Evolutionary conservation across 768 basidiomycete genomes (phyloP).

Genomic region (Rhodotorula sphaerocarpa): DNA sequence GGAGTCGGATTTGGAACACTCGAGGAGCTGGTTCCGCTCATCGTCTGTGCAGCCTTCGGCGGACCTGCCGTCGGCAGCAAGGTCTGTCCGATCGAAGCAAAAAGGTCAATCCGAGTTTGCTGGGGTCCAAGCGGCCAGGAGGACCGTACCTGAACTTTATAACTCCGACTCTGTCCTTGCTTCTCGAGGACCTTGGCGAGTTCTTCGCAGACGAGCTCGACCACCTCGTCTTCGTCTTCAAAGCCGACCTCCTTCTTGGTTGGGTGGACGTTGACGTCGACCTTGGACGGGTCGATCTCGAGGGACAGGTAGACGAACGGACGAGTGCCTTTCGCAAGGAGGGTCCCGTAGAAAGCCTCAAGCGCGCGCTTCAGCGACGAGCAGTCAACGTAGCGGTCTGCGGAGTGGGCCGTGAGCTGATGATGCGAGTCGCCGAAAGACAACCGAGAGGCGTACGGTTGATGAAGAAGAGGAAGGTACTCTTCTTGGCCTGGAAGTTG

Average conservation of each 20-base stretch:
- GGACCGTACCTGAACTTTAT: conserved; percentile 45
- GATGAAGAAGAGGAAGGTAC: conserved; percentile 79
- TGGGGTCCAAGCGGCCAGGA: background rate
- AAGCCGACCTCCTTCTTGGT: conserved; percentile 86
- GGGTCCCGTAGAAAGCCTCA: conserved; percentile 71
- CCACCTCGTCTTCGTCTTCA: conserved; percentile 78
- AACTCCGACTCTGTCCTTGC: conserved; percentile 46
- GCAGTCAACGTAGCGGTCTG: conserved; percentile 89
- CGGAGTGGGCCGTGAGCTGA: background rate
- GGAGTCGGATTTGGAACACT: background rate
- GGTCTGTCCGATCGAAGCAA: conserved; percentile 37
- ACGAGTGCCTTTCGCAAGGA: conserved; percentile 78
- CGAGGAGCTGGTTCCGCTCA: background rate
- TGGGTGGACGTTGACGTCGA: conserved; percentile 96
- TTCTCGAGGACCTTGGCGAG: conserved; percentile 58
- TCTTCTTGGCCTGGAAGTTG: conserved; percentile 83
- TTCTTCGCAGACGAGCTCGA: conserved; percentile 63
- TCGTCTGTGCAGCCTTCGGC: background rate
- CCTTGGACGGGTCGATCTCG: conserved; percentile 70
- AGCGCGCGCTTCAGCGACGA: conserved; percentile 74
- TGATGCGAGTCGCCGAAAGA: background rate
- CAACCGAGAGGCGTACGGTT: conserved; percentile 59
- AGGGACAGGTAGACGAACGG: conserved; percentile 93
- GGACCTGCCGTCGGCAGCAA: conserved; percentile 40
- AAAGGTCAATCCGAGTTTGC: background rate